phyloP scores from a whole-genome alignment of 768 basidiomycete species.

The Aureoboletus auriporus region DNA sequence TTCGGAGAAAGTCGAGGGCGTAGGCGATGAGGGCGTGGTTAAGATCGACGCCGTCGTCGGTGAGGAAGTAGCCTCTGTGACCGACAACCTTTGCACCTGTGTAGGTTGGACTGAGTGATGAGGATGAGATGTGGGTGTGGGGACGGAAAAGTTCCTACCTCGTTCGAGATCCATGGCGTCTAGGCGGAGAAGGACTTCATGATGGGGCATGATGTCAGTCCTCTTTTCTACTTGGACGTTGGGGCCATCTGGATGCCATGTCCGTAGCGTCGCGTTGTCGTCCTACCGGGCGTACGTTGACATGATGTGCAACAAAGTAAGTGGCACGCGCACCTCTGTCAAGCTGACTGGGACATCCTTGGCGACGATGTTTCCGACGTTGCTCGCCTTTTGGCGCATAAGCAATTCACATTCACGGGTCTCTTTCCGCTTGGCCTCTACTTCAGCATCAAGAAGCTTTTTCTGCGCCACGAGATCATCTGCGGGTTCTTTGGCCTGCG shows the following conservation, averaged over 20 bases:
- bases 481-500: constrained; percentile 86
- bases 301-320: not conserved
- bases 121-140: not conserved
- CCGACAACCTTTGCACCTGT: constrained; percentile 91
- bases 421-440: constrained; percentile 71
- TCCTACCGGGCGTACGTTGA: constrained; percentile 49
- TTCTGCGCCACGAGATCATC: constrained; percentile 84
- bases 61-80: constrained; percentile 96
- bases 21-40: constrained; percentile 96
- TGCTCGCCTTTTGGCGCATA: constrained; percentile 78
- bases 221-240: constrained; percentile 67
- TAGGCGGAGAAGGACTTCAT: constrained; percentile 89
- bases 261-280: constrained; percentile 78
- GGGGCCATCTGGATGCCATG: constrained; percentile 83
- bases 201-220: constrained; percentile 88
- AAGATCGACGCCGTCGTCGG: constrained; percentile 92
- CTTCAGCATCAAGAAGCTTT: constrained; percentile 78
- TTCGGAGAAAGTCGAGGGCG: constrained; percentile 88
- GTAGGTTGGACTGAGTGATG: constrained; percentile 6
- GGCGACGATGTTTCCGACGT: constrained; percentile 91
- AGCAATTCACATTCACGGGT: constrained; percentile 68
- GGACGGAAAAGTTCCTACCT: constrained; percentile 43
- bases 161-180: constrained; percentile 98
- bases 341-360: constrained; percentile 78
- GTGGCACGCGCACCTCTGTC: constrained; percentile 62